Evolutionary conservation across 2,329 filamentous ascomycete species (phyloP).

Genomic region (Arthrobotrys sphaeroides): DNA sequence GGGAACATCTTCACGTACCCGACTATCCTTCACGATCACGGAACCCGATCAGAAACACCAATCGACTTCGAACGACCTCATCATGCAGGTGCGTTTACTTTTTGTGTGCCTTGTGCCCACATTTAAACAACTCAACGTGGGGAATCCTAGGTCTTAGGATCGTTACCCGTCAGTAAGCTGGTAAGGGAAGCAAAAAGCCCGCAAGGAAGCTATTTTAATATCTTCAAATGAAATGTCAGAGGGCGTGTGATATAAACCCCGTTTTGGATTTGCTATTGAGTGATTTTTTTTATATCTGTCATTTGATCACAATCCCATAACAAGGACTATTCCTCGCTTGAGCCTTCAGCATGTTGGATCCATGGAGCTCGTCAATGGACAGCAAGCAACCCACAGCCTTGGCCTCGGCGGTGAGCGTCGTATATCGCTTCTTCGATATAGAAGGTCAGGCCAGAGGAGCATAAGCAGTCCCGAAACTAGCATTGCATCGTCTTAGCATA

Average conservation of each 20-base stretch:
- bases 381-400: background rate
- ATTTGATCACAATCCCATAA: constrained; percentile 39
- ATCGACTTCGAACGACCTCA: constrained; percentile 4
- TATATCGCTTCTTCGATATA: background rate
- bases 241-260: constrained; percentile 43
- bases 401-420: background rate
- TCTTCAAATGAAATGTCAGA: background rate
- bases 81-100: constrained; percentile 14
- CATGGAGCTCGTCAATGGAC: constrained; percentile 45
- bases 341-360: constrained; percentile 15
- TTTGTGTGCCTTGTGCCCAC: background rate
- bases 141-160: constrained; percentile 28
- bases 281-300: constrained; percentile 49
- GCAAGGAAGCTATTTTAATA: constrained; percentile 11
- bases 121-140: constrained; percentile 50
- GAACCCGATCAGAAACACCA: background rate
- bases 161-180: constrained; percentile 3
- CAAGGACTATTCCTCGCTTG: constrained; percentile 12
- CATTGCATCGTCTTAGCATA: background rate
- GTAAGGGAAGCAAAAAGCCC: background rate
- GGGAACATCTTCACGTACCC: no score
- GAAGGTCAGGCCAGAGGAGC: constrained; percentile 12
- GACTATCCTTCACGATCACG: background rate
- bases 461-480: constrained; percentile 7
- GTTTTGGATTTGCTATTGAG: constrained; percentile 38